These are phyloP conservation scores for Gymnopilus junonius DNA, from an alignment of 768 basidiomycete species.

Conservation along the genomic window DNA sequence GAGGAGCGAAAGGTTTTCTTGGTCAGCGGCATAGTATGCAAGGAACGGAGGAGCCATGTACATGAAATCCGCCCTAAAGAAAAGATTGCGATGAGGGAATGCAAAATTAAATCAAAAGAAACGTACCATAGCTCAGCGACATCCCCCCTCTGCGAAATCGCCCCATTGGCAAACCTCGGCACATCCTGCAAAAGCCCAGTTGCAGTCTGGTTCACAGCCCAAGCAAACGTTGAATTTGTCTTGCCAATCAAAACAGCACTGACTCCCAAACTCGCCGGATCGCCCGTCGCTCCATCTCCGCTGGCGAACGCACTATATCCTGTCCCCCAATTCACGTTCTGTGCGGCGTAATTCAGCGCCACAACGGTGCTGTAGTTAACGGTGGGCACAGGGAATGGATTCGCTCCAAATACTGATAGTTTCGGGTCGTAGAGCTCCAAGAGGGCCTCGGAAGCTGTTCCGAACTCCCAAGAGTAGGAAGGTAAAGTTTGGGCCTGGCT, in stretches of 20 bases:
- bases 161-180: constrained; percentile 46
- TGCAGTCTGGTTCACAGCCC: constrained; percentile 37
- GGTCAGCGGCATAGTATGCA: constrained; percentile 49
- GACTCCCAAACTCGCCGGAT: constrained; percentile 53
- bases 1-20: constrained; percentile 37
- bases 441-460: constrained; percentile 44
- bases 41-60: constrained; percentile 59
- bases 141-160: constrained; percentile 48
- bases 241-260: constrained; percentile 49
- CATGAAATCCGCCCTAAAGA: constrained; percentile 51
- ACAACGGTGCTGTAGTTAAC: constrained; percentile 24
- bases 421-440: constrained; percentile 48
- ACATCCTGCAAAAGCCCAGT: constrained; percentile 37
- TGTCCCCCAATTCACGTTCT: constrained; percentile 40
- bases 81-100: constrained; percentile 22
- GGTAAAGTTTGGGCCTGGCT: constrained; percentile 39
- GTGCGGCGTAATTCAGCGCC: constrained; percentile 41
- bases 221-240: constrained; percentile 35
- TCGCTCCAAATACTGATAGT: constrained; percentile 45
- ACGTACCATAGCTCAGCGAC: constrained; percentile 47
- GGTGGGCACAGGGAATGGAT: constrained; percentile 38
- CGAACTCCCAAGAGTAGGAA: constrained; percentile 54
- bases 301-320: constrained; percentile 36
- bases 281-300: constrained; percentile 46
- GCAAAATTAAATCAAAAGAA: not conserved